Evolutionary conservation across 352 stramenopile genomes (phyloP), one percentile per base, ranked within the genome.

Genomic region (Phytophthora chlamydospora): DNA sequence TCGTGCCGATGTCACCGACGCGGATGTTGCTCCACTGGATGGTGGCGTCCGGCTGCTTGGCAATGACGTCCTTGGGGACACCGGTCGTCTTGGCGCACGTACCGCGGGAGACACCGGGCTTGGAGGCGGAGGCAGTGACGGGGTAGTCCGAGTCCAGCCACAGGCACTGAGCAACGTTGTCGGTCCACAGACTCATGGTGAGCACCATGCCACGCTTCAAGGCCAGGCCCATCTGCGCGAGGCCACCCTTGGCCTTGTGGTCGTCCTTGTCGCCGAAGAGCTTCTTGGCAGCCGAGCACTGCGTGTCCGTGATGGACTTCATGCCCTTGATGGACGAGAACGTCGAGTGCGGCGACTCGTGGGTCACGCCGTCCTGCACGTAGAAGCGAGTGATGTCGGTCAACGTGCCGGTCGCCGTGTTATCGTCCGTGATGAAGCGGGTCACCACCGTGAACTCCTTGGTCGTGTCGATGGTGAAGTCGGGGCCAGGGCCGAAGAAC

Each of bases 141-240:
- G 77, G 77, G 56, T 79, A 84, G 38, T 29, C 60, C 42, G 61
- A 73, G 75, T 87, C 75, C 9, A 87, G 68, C 77, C 77, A 87
- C 35, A 81, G 59, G 36, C 66, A 81, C 33, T 84, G 46, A 14
- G 69, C 75, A 1, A 59, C 67, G 51, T 81, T 51, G 60, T 87
- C 77, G 0, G 72, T 69, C 77, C 77, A 87, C 29, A 84, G 54
- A 36, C 74, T 84, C 59, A 86, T 82, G n/a, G 73, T 71, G 33
- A 86, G 66, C 39, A 86, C 77, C 42, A 86, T 48, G 29, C 77
- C 77, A 16, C 56, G 61, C 44, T 65, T 46, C 24, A 86, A 56
- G 33, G 73, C 70, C 1, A 67, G 48, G 17, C 75, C 74, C 54
- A 84, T 77, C 14, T 68, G 38, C 50, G 45, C 46, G 11, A 86